A percentile compares a stretch with the other conserved stretches of the same genome.
phyloP scores from a whole-genome alignment of 371 early-diverging fungal genomes.

The Mortierella sp. region DNA sequence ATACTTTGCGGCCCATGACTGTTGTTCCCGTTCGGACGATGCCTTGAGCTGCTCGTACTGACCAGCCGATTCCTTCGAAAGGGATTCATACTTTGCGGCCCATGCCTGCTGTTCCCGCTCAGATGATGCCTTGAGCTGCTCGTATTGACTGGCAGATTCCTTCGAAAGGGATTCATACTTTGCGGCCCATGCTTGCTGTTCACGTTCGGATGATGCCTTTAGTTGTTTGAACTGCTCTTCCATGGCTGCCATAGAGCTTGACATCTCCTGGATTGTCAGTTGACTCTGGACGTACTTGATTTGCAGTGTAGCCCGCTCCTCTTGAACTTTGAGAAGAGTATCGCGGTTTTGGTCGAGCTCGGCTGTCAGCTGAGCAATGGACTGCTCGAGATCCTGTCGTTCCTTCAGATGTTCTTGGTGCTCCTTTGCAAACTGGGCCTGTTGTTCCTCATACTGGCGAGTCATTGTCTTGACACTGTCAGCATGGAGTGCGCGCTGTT shows the following conservation, averaged over 20 bases:
- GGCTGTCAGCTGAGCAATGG: slow-evolving; percentile 20
- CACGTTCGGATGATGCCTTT: slow-evolving; percentile 7
- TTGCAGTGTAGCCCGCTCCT: slow-evolving; percentile 16
- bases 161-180: slow-evolving; percentile 12
- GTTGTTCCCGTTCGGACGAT: slow-evolving; percentile 8
- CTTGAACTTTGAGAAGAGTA: slow-evolving; percentile 21
- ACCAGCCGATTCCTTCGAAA: slow-evolving; percentile 5
- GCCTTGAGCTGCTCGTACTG: slow-evolving; percentile 17
- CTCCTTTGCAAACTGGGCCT: slow-evolving; percentile 14
- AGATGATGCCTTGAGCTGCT: slow-evolving; percentile 8
- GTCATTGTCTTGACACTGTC: slow-evolving; percentile 31
- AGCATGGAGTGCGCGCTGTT: slow-evolving; percentile 18
- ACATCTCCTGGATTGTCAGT: slow-evolving; percentile 11
- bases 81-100: slow-evolving; percentile 10
- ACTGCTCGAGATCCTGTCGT: slow-evolving; percentile 26
- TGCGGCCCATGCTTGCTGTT: slow-evolving; percentile 9
- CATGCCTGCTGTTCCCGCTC: slow-evolving; percentile 12
- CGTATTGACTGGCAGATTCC: slow-evolving; percentile 10
- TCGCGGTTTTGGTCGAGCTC: slow-evolving; percentile 42
- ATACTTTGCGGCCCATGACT: slow-evolving; percentile 14
- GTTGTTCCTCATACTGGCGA: slow-evolving; percentile 24
- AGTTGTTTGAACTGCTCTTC: slow-evolving; percentile 14
- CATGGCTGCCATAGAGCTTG: slow-evolving; percentile 3
- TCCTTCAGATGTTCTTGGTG: slow-evolving; percentile 15
- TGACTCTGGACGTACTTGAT: slow-evolving; percentile 25